Evolutionary conservation across 1,139 yeast genomes (phyloP).

Genomic region (Williopsis jadinii): DNA sequence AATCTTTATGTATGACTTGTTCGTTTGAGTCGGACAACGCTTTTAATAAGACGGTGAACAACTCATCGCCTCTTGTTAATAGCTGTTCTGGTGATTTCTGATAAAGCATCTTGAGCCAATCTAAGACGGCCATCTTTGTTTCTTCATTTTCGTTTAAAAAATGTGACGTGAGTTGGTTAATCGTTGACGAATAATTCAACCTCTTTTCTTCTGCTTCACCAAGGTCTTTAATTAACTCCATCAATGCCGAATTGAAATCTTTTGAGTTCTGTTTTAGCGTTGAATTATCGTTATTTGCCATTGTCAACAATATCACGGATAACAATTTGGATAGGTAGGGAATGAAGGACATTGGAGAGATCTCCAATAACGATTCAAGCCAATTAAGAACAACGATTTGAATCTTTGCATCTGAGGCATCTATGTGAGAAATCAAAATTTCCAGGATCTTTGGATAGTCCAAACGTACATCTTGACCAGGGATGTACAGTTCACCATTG

Average conservation of each 20-base stretch:
- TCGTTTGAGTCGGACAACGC: constrained; percentile 84
- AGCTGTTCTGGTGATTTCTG: constrained; percentile 61
- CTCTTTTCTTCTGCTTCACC: constrained; percentile 25
- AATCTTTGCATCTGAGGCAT: constrained; percentile 62
- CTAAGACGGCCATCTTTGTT: constrained; percentile 78
- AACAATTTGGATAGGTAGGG: constrained; percentile 55
- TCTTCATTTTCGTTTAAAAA: constrained; percentile 68
- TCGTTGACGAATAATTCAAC: constrained; percentile 51
- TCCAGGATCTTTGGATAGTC: constrained; percentile 78
- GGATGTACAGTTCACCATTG: constrained; percentile 55
- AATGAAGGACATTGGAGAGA: constrained; percentile 72
- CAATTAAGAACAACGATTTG: constrained; percentile 78
- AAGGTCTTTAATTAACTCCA: constrained; percentile 34
- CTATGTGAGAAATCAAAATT: constrained; percentile 71
- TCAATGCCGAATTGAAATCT: constrained; percentile 43
- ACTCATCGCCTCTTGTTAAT: constrained; percentile 52
- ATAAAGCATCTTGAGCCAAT: constrained; percentile 86
- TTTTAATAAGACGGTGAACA: constrained; percentile 71
- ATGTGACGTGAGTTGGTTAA: constrained; percentile 54
- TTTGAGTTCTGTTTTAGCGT: constrained; percentile 45
- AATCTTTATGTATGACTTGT: constrained; percentile 70
- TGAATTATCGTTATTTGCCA: constrained; percentile 43
- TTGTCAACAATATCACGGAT: constrained; percentile 47
- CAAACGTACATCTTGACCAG: constrained; percentile 82
- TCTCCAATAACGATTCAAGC: constrained; percentile 68